These are phyloP conservation scores for Bassia scoparia DNA, from an alignment of 148 eudicot species.

Conservation along the genomic window DNA sequence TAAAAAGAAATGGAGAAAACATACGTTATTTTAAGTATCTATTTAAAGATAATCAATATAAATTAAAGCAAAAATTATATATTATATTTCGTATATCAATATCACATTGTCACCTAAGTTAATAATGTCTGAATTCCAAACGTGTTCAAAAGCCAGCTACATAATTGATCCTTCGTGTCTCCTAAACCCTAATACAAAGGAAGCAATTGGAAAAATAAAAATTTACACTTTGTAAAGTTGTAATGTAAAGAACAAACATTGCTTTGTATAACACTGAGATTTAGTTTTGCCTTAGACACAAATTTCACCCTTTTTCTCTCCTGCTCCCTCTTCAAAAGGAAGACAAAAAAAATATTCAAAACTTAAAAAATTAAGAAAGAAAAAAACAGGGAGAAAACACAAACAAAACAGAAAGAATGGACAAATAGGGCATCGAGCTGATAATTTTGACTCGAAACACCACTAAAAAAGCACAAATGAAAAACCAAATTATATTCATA, in stretches of 20 bases:
- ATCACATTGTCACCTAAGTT: too few species aligned
- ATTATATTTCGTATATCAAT: too few species aligned
- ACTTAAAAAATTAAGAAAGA: background rate
- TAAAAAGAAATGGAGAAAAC: too few species aligned
- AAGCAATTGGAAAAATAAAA: background rate
- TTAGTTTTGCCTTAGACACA: constrained; percentile 5
- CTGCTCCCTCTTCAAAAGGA: constrained; percentile 11
- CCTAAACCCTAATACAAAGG: background rate
- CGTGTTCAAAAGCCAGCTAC: too few species aligned
- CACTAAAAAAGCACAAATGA: background rate
- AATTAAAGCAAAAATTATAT: too few species aligned
- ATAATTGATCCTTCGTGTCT: background rate
- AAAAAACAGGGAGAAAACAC: background rate
- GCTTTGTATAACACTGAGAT: constrained; percentile 15
- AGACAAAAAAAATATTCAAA: background rate
- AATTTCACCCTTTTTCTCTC: background rate
- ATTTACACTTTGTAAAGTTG: background rate
- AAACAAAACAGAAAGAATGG: background rate
- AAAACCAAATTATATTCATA: constrained; percentile 15
- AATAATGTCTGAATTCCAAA: too few species aligned
- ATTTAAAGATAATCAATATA: too few species aligned
- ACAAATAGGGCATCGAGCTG: constrained; percentile 11
- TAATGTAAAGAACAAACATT: constrained; percentile 19
- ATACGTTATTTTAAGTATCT: too few species aligned
- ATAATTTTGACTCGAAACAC: constrained; percentile 14